These are phyloP conservation scores for Fusarium odoratissimum DNA, from an alignment of 2,329 filamentous ascomycete genomes.

Conservation along the genomic window DNA sequence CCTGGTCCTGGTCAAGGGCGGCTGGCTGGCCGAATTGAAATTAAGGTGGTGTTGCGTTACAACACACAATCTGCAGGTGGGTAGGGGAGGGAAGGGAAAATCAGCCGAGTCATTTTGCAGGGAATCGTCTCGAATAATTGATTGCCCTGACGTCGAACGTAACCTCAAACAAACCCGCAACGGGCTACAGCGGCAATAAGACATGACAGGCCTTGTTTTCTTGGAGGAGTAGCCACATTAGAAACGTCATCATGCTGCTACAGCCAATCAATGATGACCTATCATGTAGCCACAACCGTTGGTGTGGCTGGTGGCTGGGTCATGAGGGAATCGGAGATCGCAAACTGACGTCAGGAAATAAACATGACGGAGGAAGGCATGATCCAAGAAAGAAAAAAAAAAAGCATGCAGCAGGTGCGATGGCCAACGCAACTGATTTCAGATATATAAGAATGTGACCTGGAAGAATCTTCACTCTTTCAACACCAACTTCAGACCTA, in stretches of 20 bases:
- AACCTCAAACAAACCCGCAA: conserved; percentile 26
- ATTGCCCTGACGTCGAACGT: conserved; percentile 30
- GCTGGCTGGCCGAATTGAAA: background rate
- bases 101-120: conserved; percentile 24
- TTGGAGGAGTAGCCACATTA: conserved; percentile 19
- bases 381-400: conserved; percentile 10
- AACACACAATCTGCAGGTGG: background rate
- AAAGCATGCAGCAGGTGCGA: conserved; percentile 6
- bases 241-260: conserved; percentile 14
- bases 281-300: conserved; percentile 21
- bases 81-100: conserved; percentile 6
- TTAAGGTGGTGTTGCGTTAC: conserved; percentile 11
- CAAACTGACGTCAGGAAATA: conserved; percentile 35
- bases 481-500: conserved; percentile 1
- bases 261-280: conserved; percentile 11
- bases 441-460: conserved; percentile 30
- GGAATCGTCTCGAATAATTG: conserved; percentile 18
- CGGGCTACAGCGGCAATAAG: conserved; percentile 30
- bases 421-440: background rate
- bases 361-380: conserved; percentile 22
- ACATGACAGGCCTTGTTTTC: conserved; percentile 28
- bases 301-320: conserved; percentile 32
- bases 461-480: background rate
- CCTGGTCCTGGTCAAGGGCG: background rate
- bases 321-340: conserved; percentile 30